phyloP scores from a whole-genome alignment of 2,329 filamentous ascomycete genomes.

The Falciphora oryzae region DNA sequence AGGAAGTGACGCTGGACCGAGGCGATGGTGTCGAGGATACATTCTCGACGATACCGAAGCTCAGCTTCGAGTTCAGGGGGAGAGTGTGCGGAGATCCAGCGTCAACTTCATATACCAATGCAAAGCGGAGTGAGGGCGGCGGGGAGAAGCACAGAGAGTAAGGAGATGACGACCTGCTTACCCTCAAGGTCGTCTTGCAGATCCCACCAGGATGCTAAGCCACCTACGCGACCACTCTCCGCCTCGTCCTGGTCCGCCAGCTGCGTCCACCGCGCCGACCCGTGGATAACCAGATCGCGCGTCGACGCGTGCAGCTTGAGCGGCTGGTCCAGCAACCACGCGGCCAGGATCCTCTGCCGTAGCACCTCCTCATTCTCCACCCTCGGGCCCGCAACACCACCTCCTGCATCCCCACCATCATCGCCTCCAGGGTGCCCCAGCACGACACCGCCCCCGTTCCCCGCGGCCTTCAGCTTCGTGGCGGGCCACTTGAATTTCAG shows the following conservation, averaged over 20 bases:
- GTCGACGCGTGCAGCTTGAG: slow-evolving; percentile 56
- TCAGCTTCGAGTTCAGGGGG: slow-evolving; percentile 42
- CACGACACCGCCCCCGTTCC: background rate
- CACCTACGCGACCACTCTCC: slow-evolving; percentile 22
- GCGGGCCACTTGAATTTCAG: slow-evolving; percentile 38
- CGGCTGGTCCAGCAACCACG: slow-evolving; percentile 58
- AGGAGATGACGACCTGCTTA: slow-evolving; percentile 25
- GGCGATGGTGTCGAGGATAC: slow-evolving; percentile 62
- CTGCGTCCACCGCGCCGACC: slow-evolving; percentile 52
- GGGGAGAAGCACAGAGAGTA: slow-evolving; percentile 1
- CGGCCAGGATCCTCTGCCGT: slow-evolving; percentile 64
- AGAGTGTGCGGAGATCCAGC: background rate
- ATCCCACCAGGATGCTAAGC: slow-evolving; percentile 61
- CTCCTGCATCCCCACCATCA: slow-evolving; percentile 17
- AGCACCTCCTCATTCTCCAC: slow-evolving; percentile 50
- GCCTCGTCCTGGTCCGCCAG: slow-evolving; percentile 24
- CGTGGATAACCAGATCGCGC: slow-evolving; percentile 59
- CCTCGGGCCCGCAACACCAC: slow-evolving; percentile 33
- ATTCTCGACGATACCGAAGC: slow-evolving; percentile 58
- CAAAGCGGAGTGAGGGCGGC: background rate
- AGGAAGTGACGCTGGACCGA: slow-evolving; percentile 66
- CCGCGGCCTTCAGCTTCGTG: slow-evolving; percentile 8
- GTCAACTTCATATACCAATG: slow-evolving; percentile 1
- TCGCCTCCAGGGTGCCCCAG: slow-evolving; percentile 19
- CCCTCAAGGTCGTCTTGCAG: slow-evolving; percentile 63